Percentiles rank a stretch among this genome's conserved stretches.
These are phyloP conservation scores for Hericium alpestre DNA, from an alignment of 768 basidiomycete genomes.

Conservation along the genomic window DNA sequence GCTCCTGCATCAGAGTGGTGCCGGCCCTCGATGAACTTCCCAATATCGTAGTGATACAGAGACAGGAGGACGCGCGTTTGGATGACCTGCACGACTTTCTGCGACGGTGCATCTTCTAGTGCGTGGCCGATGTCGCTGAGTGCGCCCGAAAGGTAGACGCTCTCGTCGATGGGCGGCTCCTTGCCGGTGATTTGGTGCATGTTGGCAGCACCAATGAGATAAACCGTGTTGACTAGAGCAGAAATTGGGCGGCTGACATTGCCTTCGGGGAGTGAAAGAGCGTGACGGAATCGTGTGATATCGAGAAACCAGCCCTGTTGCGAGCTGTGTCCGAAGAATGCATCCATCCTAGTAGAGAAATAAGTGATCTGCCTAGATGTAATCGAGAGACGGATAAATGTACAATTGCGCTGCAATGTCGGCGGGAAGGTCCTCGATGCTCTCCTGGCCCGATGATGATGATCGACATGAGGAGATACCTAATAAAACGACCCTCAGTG, in stretches of 20 bases:
- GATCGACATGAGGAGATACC: not conserved
- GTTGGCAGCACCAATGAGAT: constrained; percentile 24
- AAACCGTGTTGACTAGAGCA: constrained; percentile 33
- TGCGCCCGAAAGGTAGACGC: constrained; percentile 35
- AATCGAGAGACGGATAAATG: not conserved
- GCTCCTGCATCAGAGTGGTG: constrained; percentile 22
- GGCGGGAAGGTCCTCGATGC: constrained; percentile 5
- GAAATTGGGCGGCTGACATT: constrained; percentile 19
- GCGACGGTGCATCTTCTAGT: constrained; percentile 21
- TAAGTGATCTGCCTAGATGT: not conserved
- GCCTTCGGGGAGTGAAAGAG: constrained; percentile 19
- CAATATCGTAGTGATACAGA: constrained; percentile 19
- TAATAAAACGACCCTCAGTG: not conserved
- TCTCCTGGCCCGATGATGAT: not conserved
- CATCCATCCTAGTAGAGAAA: constrained; percentile 34
- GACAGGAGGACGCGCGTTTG: constrained; percentile 25
- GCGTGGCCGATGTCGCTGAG: constrained; percentile 38
- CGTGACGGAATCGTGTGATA: constrained; percentile 31
- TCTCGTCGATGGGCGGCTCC: constrained; percentile 18
- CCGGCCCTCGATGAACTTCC: constrained; percentile 20
- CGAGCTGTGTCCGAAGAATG: constrained; percentile 44
- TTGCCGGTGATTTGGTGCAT: constrained; percentile 10
- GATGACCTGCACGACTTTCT: constrained; percentile 24
- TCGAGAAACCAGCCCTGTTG: constrained; percentile 64
- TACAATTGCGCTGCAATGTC: constrained; percentile 8